These are phyloP conservation scores for Entomortierella lignicola DNA, from an alignment of 192 early-diverging fungal genomes.

Conservation along the genomic window DNA sequence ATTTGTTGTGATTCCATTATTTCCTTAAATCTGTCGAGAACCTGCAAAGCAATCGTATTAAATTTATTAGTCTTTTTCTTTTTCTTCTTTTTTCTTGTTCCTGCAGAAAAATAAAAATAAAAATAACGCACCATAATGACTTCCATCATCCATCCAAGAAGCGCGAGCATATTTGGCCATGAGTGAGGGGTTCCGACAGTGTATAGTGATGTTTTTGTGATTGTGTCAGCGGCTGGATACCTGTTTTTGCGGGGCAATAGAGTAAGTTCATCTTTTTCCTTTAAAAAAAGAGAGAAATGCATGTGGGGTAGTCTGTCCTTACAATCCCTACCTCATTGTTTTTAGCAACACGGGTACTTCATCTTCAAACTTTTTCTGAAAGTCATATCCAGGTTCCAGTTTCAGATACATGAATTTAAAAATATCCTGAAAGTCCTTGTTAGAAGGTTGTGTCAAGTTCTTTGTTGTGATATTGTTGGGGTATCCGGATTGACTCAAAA, in stretches of 20 bases:
- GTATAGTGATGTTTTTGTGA: slow-evolving; percentile 68
- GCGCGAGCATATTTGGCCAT: slow-evolving; percentile 74
- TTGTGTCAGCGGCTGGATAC: slow-evolving; percentile 60
- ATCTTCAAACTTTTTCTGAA: slow-evolving; percentile 76
- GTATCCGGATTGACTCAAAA: slow-evolving; percentile 69
- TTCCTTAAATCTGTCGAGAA: slow-evolving; percentile 31
- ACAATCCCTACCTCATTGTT: slow-evolving; percentile 57
- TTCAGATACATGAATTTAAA: slow-evolving; percentile 78
- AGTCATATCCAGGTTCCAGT: slow-evolving; percentile 68
- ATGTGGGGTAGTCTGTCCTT: too few species aligned
- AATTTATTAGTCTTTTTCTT: background rate
- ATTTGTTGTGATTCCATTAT: slow-evolving; percentile 1
- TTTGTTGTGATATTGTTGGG: slow-evolving; percentile 53
- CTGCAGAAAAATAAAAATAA: background rate
- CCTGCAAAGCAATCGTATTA: slow-evolving; percentile 1
- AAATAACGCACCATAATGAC: slow-evolving; percentile 60
- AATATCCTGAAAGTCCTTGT: slow-evolving; percentile 77
- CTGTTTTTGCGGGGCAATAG: slow-evolving; percentile 12
- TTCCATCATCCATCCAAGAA: slow-evolving; percentile 80
- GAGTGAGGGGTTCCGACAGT: slow-evolving; percentile 74
- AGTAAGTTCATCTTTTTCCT: too few species aligned
- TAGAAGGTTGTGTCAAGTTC: slow-evolving; percentile 59
- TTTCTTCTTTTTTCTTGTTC: background rate
- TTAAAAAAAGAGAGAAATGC: too few species aligned
- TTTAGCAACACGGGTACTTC: slow-evolving; percentile 72